Conservation (phyloP, 805 yeast genomes). For the Yarrowia phangngaensis region DNA sequence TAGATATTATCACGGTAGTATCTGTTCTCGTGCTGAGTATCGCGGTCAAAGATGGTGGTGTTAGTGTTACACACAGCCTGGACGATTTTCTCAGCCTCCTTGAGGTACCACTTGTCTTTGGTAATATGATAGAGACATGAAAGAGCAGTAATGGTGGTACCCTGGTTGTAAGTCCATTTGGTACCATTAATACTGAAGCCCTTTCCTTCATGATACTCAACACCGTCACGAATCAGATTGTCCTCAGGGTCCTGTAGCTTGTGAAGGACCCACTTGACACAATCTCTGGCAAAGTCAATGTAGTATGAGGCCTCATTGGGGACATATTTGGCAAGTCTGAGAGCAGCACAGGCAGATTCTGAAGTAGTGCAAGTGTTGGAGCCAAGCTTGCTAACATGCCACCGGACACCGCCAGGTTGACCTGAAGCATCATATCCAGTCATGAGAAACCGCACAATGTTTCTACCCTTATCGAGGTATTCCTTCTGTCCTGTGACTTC, state of each 20-base stretch:
- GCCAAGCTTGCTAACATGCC: slow-evolving; percentile 62
- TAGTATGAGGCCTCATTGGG: slow-evolving; percentile 43
- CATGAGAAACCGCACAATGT: slow-evolving; percentile 57
- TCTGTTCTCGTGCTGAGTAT: slow-evolving; percentile 50
- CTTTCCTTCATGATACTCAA: slow-evolving; percentile 41
- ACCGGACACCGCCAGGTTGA: slow-evolving; percentile 58
- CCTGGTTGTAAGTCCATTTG: slow-evolving; percentile 67
- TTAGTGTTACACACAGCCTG: slow-evolving; percentile 56
- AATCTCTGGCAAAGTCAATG: slow-evolving; percentile 55
- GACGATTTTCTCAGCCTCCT: slow-evolving; percentile 42
- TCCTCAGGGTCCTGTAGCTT: slow-evolving; percentile 52
- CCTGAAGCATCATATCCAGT: slow-evolving; percentile 54
- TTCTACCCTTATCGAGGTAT: slow-evolving; percentile 54
- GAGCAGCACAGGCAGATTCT: slow-evolving; percentile 60
- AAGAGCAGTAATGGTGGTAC: slow-evolving; percentile 58
- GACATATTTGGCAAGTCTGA: slow-evolving; percentile 53
- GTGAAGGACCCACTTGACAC: slow-evolving; percentile 56
- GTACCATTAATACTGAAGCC: slow-evolving; percentile 45
- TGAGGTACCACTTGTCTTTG: slow-evolving; percentile 49
- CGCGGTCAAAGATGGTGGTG: slow-evolving; percentile 59
- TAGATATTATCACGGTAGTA: slow-evolving; percentile 63
- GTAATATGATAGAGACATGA: slow-evolving; percentile 51
- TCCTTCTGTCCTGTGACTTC: slow-evolving; percentile 58
- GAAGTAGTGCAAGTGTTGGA: slow-evolving; percentile 65
- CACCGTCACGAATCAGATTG: slow-evolving; percentile 59